Evolutionary conservation across 768 basidiomycete species (phyloP).

Genomic region (Steccherinum ochraceum): DNA sequence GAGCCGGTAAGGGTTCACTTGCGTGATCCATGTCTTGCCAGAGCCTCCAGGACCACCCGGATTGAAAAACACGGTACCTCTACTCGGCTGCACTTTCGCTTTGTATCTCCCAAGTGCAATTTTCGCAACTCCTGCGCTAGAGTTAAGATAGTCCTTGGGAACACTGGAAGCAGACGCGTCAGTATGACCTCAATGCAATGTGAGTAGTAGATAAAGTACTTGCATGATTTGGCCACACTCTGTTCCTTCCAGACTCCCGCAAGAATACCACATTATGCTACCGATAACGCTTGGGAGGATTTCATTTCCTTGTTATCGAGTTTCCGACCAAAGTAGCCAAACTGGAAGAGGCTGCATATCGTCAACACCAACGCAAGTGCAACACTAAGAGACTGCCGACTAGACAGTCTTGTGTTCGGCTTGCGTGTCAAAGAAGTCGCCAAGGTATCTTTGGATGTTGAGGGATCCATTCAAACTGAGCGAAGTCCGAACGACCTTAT

Average conservation of each 20-base stretch:
- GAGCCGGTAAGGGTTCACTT: not conserved
- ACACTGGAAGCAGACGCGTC: conserved; percentile 15
- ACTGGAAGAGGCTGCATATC: too few relatives aligned
- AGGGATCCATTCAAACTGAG: too few relatives aligned
- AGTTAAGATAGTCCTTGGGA: conserved; percentile 26
- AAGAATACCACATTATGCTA: not conserved
- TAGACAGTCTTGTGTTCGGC: too few relatives aligned
- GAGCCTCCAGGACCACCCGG: conserved; percentile 24
- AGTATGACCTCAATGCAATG: not conserved
- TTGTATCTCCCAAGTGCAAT: conserved; percentile 25
- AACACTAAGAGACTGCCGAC: too few relatives aligned
- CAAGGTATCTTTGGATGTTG: too few relatives aligned
- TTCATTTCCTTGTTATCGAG: too few relatives aligned
- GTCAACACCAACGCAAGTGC: too few relatives aligned
- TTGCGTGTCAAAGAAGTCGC: too few relatives aligned
- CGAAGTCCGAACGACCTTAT: too few relatives aligned
- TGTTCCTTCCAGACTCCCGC: not conserved
- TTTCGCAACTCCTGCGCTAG: conserved; percentile 20
- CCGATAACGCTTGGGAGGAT: too few relatives aligned
- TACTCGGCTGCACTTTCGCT: conserved; percentile 17
- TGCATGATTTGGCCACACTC: conserved; percentile 20
- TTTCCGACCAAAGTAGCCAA: too few relatives aligned
- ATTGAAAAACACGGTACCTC: conserved; percentile 27
- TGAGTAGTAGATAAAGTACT: not conserved
- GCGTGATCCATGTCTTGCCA: conserved; percentile 13